Evolutionary conservation across 176 grass and related monocot genomes (phyloP).

Genomic region (Zoysia pacifica): DNA sequence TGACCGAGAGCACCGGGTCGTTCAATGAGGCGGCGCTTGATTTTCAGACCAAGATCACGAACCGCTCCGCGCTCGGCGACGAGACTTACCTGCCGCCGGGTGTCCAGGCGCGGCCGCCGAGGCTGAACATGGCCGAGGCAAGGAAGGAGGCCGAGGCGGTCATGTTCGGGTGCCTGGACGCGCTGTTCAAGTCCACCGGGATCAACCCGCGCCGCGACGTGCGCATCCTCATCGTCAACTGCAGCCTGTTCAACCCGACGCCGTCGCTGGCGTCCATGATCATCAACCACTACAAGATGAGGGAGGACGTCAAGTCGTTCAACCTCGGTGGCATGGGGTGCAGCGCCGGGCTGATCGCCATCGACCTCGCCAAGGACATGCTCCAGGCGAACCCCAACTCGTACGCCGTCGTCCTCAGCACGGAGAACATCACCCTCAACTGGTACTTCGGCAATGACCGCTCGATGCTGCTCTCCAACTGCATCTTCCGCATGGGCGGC

Average conservation of each 20-base stretch:
- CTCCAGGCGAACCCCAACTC: constrained; percentile 59
- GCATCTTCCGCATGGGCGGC: constrained; percentile 83
- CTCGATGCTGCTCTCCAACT: constrained; percentile 78
- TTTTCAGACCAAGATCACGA: constrained; percentile 78
- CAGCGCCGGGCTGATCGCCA: constrained; percentile 74
- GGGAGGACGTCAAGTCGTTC: constrained; percentile 69
- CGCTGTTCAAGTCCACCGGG: constrained; percentile 50
- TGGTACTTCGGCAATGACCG: constrained; percentile 83
- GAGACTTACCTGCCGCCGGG: constrained; percentile 66
- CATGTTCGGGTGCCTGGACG: constrained; percentile 79
- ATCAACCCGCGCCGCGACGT: constrained; percentile 68
- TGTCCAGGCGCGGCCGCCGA: constrained; percentile 58
- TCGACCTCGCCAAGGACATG: constrained; percentile 79
- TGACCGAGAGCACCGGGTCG: not conserved
- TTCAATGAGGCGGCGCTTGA: constrained; percentile 57
- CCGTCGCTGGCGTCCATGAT: constrained; percentile 78
- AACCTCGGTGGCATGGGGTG: constrained; percentile 83
- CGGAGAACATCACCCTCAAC: constrained; percentile 78
- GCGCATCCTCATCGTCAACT: constrained; percentile 69
- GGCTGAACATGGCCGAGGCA: constrained; percentile 69
- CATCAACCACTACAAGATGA: constrained; percentile 73
- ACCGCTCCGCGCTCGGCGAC: constrained; percentile 61
- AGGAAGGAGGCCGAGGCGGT: constrained; percentile 63
- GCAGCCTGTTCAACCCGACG: constrained; percentile 81
- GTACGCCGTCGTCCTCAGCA: constrained; percentile 71